Evolutionary conservation across 2,329 filamentous ascomycete genomes (phyloP), one percentile per base, ranked within the genome.

Genomic region (Corinectria fuckeliana): DNA sequence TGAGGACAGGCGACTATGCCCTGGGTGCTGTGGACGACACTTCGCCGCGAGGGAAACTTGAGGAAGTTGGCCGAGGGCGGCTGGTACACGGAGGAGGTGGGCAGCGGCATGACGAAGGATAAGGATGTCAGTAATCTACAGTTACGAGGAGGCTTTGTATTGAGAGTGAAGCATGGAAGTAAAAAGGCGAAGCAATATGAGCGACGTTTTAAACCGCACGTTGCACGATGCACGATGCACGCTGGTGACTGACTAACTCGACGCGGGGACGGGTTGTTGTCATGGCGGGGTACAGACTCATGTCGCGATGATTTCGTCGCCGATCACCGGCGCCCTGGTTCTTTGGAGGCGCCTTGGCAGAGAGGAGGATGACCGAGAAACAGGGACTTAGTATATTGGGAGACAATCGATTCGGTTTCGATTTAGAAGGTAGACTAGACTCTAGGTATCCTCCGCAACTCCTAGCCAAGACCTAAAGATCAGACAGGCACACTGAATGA

Each of bases 1-100:
- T 98, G 94, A 1, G 92, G 91, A 73, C 91, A 96, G 10, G 93
- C 86, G 47, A 98, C 91, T 58, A 98, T 97, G 44, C 93, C 94
- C 71, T 93, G 90, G 5, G 91, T 93, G 75, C 92, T 97, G 75
- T 98, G 93, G 11, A 98, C 92, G 11, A 96, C 93, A 69, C 94
- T 97, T 63, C 95, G 84, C 36, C 94, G 87, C 68, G 92, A 96
- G 9, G 91, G 77, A 72, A 92, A 94, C 62, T 85, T 83, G 61
- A 82, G 79, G 70, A 91, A 88, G 56, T 80, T 77, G 48, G 73
- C 73, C 51, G 80, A 77, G 20, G 76, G 71, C 49, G 78, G 75
- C 61, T 79, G 78, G 67, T 79, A 84, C 10, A 85, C 66, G 23
- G 82, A 81, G 0, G 77, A 69, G 1, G 76, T 81, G 2, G 79